phyloP scores from a whole-genome alignment of 2,329 filamentous ascomycete genomes.

The Scedosporium apiospermum region DNA sequence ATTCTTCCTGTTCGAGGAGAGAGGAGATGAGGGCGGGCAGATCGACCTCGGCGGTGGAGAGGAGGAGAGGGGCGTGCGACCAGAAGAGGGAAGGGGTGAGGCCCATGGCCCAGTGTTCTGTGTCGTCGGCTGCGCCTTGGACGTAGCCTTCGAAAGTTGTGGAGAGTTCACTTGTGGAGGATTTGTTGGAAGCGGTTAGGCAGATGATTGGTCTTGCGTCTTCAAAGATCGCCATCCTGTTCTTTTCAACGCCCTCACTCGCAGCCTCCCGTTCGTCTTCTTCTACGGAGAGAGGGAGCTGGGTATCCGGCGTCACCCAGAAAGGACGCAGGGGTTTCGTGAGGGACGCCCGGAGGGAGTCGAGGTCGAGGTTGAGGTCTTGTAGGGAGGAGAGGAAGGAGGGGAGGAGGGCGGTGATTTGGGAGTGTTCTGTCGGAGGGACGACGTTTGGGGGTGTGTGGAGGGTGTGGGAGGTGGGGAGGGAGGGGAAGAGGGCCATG shows the following conservation, averaged over 20 bases:
- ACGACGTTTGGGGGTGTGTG: slow-evolving; percentile 65
- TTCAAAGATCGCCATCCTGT: slow-evolving; percentile 30
- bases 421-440: slow-evolving; percentile 64
- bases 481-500: slow-evolving; percentile 59
- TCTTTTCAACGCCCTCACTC: slow-evolving; percentile 5
- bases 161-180: slow-evolving; percentile 53
- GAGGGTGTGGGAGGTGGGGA: slow-evolving; percentile 39
- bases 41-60: slow-evolving; percentile 57
- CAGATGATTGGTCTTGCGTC: slow-evolving; percentile 67
- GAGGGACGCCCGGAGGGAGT: slow-evolving; percentile 46
- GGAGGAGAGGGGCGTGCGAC: slow-evolving; percentile 51
- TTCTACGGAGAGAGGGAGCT: slow-evolving; percentile 19
- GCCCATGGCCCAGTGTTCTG: slow-evolving; percentile 82
- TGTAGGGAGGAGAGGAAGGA: slow-evolving; percentile 42
- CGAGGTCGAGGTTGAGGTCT: slow-evolving; percentile 54
- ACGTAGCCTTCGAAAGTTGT: slow-evolving; percentile 64
- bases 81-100: slow-evolving; percentile 76
- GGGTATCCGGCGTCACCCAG: slow-evolving; percentile 69
- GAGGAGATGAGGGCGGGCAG: slow-evolving; percentile 38
- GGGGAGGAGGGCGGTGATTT: slow-evolving; percentile 57
- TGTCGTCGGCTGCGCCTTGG: slow-evolving; percentile 90
- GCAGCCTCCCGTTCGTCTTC: background rate
- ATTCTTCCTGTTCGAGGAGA: slow-evolving; percentile 27
- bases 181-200: slow-evolving; percentile 72
- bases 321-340: slow-evolving; percentile 65